These are phyloP conservation scores for Arachis stenosperma DNA, from an alignment of 306 rosid genomes.

Conservation along the genomic window DNA sequence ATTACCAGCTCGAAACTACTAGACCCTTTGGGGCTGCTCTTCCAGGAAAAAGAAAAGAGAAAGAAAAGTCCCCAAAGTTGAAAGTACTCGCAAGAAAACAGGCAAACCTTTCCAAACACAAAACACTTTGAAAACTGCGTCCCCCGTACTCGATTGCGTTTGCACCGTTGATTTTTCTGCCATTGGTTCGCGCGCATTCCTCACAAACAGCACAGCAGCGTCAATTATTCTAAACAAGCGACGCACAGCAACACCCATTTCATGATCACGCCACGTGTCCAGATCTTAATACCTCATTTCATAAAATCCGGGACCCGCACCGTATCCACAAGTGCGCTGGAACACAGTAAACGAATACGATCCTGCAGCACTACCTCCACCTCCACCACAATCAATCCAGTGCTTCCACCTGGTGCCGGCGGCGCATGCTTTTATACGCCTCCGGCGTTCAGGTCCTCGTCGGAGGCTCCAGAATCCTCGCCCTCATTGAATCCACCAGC, in stretches of 20 bases:
- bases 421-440: conserved; percentile 24
- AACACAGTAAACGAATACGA: neutral
- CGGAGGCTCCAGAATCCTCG: neutral
- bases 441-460: conserved; percentile 34
- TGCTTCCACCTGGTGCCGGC: conserved; percentile 32
- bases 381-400: conserved; percentile 1
- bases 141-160: neutral
- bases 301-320: conserved; percentile 23
- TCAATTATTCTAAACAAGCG: neutral
- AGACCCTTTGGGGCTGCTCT: neutral
- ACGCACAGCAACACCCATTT: neutral
- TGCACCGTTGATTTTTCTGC: conserved; percentile 11
- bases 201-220: neutral
- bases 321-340: neutral
- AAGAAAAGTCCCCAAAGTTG: neutral
- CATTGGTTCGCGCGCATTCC: neutral
- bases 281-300: neutral
- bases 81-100: conserved; percentile 29
- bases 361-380: neutral
- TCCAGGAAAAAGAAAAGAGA: conserved; percentile 23
- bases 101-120: neutral
- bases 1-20: conserved; percentile 12
- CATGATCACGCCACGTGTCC: conserved; percentile 40
- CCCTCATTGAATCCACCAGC: neutral
- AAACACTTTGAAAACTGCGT: neutral